Conservation (phyloP, 2,329 filamentous ascomycete species). For the Botrytis fragariae region DNA sequence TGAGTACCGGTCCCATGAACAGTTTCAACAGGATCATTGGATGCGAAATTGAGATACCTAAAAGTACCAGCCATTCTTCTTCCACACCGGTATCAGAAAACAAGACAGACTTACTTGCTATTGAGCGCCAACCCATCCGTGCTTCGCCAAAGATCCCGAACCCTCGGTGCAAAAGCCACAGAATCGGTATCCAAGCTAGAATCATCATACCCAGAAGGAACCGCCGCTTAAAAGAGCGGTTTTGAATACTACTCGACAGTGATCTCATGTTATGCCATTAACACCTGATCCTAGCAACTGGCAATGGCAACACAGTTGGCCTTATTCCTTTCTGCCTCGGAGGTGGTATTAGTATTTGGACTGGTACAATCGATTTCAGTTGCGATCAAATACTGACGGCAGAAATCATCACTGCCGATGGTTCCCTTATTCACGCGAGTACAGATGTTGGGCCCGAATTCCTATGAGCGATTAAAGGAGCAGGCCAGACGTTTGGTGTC, state of each 20-base stretch:
- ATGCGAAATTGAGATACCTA: no score
- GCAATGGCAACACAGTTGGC: neutral
- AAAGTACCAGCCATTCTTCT: no score
- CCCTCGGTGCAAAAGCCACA: neutral
- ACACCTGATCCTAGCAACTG: neutral
- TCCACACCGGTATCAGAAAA: neutral
- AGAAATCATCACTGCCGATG: neutral
- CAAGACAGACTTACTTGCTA: neutral
- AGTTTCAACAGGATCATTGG: no score
- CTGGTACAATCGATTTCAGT: neutral
- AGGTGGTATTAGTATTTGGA: neutral
- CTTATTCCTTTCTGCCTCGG: conserved; percentile 2
- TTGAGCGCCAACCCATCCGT: neutral
- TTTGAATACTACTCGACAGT: no score
- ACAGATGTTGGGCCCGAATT: neutral
- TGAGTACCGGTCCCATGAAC: no score
- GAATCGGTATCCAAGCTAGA: neutral
- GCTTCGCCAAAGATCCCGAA: neutral
- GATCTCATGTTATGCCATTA: neutral
- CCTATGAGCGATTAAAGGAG: neutral
- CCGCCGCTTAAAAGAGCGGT: neutral
- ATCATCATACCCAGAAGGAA: neutral
- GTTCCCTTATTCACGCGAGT: neutral
- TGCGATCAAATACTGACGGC: conserved; percentile 1
- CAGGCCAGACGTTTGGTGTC: neutral